Evolutionary conservation across 768 basidiomycete genomes (phyloP).

Genomic region (Boletus pseudo-olivaceus): DNA sequence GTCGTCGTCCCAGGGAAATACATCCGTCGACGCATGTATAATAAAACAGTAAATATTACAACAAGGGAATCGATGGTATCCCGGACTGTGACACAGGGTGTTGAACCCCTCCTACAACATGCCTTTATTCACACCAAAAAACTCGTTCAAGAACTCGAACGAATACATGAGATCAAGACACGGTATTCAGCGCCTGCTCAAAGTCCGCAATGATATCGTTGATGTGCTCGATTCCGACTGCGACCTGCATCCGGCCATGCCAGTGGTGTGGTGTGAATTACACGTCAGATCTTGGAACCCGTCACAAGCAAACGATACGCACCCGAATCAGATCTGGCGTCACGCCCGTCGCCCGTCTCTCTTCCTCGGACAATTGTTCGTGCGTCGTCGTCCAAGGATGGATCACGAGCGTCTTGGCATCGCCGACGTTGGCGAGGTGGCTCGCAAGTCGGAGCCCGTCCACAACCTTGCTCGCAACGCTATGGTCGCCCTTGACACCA

Average conservation of each 20-base stretch:
- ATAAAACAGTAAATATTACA: too few relatives aligned
- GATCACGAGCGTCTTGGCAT: constrained; percentile 61
- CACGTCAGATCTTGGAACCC: neutral
- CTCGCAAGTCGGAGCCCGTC: constrained; percentile 70
- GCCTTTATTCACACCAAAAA: neutral
- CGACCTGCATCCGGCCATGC: constrained; percentile 28
- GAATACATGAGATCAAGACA: constrained; percentile 5
- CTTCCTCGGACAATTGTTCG: constrained; percentile 48
- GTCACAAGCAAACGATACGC: constrained; percentile 11
- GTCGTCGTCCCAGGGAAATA: too few relatives aligned
- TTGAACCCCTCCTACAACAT: neutral
- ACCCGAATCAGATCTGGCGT: constrained; percentile 57
- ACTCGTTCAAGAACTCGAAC: neutral
- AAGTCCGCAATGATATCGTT: constrained; percentile 49
- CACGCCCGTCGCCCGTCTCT: constrained; percentile 49
- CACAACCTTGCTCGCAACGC: constrained; percentile 55
- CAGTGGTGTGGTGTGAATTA: neutral
- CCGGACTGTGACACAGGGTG: neutral
- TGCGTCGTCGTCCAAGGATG: constrained; percentile 60
- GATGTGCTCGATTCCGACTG: constrained; percentile 44
- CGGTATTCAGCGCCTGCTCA: constrained; percentile 35
- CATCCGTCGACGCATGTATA: too few relatives aligned
- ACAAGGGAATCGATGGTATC: neutral
- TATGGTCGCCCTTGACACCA: constrained; percentile 60
- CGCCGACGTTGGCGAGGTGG: constrained; percentile 70